Evolutionary conservation across 2,329 filamentous ascomycete species (phyloP), one percentile per base, ranked within the genome.

Genomic region (Setomelanomma holmii): DNA sequence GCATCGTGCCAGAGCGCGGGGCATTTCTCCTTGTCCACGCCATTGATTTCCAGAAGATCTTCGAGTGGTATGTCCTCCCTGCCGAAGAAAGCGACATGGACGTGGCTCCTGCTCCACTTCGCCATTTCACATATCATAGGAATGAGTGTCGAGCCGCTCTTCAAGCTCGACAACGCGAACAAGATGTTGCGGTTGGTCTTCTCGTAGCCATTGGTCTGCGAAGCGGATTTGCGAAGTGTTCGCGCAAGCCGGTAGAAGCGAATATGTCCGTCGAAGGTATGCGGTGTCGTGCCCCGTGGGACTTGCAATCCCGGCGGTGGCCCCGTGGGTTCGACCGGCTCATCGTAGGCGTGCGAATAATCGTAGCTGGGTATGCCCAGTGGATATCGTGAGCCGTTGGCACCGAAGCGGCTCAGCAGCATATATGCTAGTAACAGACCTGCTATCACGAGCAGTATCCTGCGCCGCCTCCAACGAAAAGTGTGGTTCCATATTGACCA

Each of bases 51-150:
- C 62, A 88, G 81, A 24, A 98, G 79, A 27, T 89, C 84, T 12
- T 86, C 81, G 44, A 96, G 74, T 0, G 84, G 78, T 44, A 96
- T 83, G 11, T 87, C 83, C 53, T 87, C 88, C 53, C 88, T 83
- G 43, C 92, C 89, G 76, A 96, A 83, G 4, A 98, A 76, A 0
- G 85, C 88, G 68, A 96, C 88, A 71, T 98, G 93, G 7, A 97
- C 91, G 56, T 86, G 82, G 66, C 86, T 96, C 52, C 83, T 80
- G 49, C 84, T 81, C 73, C 86, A 82, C 19, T 74, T 73, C 5
- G 87, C 87, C 93, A 97, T 97, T 64, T 90, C 85, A 73, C 95
- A 98, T 5, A 93, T 91, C 68, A 96, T 80, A 0, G 92, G 91
- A 24, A 96, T 78, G 46, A 97, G 72, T 24, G 84, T 83, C 0